Conservation (phyloP, 2,329 filamentous ascomycete species). For the Ophioceras dolichostomum region DNA sequence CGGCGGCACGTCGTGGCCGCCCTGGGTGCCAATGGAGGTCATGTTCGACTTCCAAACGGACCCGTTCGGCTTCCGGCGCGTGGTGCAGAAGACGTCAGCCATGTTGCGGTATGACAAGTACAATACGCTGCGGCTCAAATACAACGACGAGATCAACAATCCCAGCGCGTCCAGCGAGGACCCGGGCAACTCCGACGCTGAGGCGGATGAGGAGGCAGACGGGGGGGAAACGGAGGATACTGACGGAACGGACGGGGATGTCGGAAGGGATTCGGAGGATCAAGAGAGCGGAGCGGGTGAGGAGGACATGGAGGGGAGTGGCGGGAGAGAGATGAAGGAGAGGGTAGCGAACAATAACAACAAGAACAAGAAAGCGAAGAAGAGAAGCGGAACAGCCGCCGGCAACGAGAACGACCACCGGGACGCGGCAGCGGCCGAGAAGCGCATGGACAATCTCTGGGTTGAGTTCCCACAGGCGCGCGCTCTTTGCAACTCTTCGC, state of each 20-base stretch:
- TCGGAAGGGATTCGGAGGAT: too few species aligned
- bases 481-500: conserved; percentile 91
- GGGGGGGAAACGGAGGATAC: not conserved
- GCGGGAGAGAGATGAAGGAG: too few species aligned
- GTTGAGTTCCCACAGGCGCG: conserved; percentile 91
- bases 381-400: too few species aligned
- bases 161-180: conserved; percentile 30
- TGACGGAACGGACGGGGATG: too few species aligned
- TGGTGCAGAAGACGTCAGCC: conserved; percentile 93
- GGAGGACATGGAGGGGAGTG: not conserved
- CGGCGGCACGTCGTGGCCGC: conserved; percentile 80
- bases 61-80: conserved; percentile 94
- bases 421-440: conserved; percentile 50
- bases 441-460: conserved; percentile 89
- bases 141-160: conserved; percentile 81
- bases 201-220: not conserved
- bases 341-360: too few species aligned
- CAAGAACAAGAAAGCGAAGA: too few species aligned
- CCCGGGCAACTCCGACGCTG: conserved; percentile 20
- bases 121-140: conserved; percentile 93
- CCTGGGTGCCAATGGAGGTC: conserved; percentile 95
- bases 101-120: conserved; percentile 94
- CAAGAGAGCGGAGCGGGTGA: not conserved
- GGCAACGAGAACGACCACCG: too few species aligned
- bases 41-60: conserved; percentile 95